Evolutionary conservation across 345 rosid species (phyloP).

Genomic region (Murraya paniculata): DNA sequence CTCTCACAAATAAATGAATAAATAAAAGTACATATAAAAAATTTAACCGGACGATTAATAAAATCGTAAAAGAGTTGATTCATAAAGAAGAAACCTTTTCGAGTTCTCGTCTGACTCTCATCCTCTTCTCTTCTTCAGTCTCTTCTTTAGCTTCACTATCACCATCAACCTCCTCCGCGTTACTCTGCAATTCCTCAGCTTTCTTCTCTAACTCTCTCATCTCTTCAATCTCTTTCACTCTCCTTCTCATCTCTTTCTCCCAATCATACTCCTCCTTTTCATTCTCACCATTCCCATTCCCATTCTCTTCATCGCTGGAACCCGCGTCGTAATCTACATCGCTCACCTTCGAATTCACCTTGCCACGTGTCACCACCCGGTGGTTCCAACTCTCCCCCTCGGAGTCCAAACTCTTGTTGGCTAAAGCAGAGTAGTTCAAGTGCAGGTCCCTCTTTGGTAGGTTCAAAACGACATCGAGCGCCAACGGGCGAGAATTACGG

Average conservation of each 20-base stretch:
- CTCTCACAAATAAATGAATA: constrained; percentile 7
- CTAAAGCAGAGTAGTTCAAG: constrained; percentile 26
- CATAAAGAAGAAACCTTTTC: constrained; percentile 50
- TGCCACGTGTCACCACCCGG: constrained; percentile 47
- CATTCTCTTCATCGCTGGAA: constrained; percentile 56
- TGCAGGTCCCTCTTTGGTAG: constrained; percentile 52
- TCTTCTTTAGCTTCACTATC: constrained; percentile 48
- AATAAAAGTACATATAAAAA: neutral
- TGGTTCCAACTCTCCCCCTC: constrained; percentile 51
- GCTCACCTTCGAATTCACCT: constrained; percentile 60
- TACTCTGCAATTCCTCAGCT: constrained; percentile 82
- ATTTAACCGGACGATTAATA: neutral
- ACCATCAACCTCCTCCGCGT: constrained; percentile 41
- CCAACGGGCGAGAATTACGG: constrained; percentile 52
- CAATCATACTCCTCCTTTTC: constrained; percentile 51
- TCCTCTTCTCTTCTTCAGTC: constrained; percentile 80
- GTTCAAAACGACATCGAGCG: constrained; percentile 46
- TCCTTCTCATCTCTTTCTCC: constrained; percentile 78
- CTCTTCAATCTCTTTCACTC: constrained; percentile 75
- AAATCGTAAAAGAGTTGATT: neutral
- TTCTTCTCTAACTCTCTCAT: constrained; percentile 81
- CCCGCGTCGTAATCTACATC: constrained; percentile 72
- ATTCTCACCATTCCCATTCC: constrained; percentile 39
- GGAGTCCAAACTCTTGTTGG: constrained; percentile 47
- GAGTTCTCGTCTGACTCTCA: constrained; percentile 82